A percentile compares a stretch with the other conserved stretches of the same genome.
phyloP scores from a whole-genome alignment of 2,329 filamentous ascomycete genomes.

The Calonectria pteridis region DNA sequence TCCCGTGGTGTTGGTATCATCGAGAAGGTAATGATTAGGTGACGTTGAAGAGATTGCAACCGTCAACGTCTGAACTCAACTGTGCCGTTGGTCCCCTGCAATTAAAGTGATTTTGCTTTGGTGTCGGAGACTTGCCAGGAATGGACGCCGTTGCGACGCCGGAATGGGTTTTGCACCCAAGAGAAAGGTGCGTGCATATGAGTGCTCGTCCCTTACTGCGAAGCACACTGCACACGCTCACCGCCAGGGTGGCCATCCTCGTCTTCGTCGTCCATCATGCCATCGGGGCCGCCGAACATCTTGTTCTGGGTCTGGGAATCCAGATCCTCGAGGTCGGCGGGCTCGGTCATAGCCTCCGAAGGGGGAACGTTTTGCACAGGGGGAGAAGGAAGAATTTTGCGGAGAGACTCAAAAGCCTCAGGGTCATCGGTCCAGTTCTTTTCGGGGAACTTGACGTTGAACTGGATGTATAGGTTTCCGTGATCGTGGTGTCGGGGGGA shows the following conservation, averaged over 20 bases:
- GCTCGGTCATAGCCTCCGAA: conserved; percentile 89
- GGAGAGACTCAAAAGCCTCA: conserved; percentile 81
- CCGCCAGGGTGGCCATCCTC: conserved; percentile 80
- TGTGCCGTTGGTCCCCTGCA: conserved; percentile 20
- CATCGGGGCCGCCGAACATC: conserved; percentile 73
- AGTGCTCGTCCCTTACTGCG: conserved; percentile 72
- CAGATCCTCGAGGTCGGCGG: conserved; percentile 87
- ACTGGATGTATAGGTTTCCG: conserved; percentile 97
- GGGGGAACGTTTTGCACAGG: conserved; percentile 75
- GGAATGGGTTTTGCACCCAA: conserved; percentile 33
- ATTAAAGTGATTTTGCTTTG: conserved; percentile 19
- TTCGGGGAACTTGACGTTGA: conserved; percentile 96
- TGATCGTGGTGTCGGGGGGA: conserved; percentile 94
- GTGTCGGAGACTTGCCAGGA: conserved; percentile 20
- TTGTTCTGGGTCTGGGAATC: conserved; percentile 75
- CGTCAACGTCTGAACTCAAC: conserved; percentile 37
- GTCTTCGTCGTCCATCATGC: conserved; percentile 79
- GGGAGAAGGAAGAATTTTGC: conserved; percentile 84
- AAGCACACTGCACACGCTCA: conserved; percentile 88
- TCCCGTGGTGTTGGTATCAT: conserved; percentile 45
- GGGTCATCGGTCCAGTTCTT: conserved; percentile 76
- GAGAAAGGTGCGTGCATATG: conserved; percentile 10
- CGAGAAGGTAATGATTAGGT: conserved; percentile 41
- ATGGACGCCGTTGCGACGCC: conserved; percentile 35
- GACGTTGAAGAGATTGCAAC: conserved; percentile 29